These are phyloP conservation scores for Prillingera fragicola DNA, from an alignment of 1,284 basidiomycete genomes.

Conservation along the genomic window DNA sequence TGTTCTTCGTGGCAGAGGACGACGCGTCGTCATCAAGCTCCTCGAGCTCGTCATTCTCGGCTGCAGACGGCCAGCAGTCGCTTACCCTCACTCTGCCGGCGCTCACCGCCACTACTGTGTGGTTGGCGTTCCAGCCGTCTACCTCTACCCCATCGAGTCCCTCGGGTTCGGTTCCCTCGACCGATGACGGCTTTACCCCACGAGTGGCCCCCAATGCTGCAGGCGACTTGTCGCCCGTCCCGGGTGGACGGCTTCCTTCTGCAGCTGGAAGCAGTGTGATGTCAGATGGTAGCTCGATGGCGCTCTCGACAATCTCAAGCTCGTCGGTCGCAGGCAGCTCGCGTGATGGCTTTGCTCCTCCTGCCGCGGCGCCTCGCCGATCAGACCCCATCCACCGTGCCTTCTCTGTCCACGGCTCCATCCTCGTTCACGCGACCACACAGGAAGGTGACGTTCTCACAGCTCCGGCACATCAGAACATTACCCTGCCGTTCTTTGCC, in stretches of 20 bases:
- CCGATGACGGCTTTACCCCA: constrained; percentile 36
- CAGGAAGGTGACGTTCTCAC: not conserved
- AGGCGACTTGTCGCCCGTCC: constrained; percentile 4
- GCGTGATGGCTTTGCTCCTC: too few relatives aligned
- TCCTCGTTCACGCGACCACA: constrained; percentile 33
- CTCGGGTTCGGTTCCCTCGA: constrained; percentile 11
- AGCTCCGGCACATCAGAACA: constrained; percentile 16
- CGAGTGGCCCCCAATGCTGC: constrained; percentile 23
- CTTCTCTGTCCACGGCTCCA: constrained; percentile 42
- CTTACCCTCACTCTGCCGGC: constrained; percentile 24
- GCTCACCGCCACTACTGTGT: constrained; percentile 21
- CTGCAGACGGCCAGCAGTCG: constrained; percentile 14
- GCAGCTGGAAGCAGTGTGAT: constrained; percentile 8
- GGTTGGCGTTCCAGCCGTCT: constrained; percentile 34
- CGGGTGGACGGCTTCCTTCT: constrained; percentile 7
- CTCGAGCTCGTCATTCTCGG: constrained; percentile 24
- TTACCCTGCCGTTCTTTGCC: constrained; percentile 42
- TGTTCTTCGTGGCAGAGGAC: constrained; percentile 39
- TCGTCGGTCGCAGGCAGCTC: constrained; percentile 1
- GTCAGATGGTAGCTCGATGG: constrained; percentile 1
- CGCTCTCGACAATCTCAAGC: constrained; percentile 6
- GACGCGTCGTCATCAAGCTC: constrained; percentile 31
- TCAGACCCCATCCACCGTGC: constrained; percentile 37
- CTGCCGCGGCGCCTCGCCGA: not conserved
- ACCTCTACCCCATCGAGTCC: constrained; percentile 17